Evolutionary conservation across 805 yeast genomes (phyloP).

Genomic region (Pichia deserticola): DNA sequence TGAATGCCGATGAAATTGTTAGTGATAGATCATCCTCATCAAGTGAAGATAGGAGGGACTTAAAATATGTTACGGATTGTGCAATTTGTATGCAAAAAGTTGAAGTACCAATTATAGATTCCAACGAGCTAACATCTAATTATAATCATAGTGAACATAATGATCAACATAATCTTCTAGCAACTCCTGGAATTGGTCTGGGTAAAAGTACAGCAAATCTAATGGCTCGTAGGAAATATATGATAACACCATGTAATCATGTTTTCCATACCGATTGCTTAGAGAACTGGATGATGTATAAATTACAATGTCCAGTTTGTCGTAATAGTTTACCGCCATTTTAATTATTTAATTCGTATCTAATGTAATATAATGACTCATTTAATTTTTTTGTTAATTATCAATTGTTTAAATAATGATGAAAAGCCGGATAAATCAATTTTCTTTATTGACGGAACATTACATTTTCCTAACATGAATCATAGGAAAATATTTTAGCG

Average conservation of each 20-base stretch:
- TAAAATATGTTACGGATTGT: conserved; percentile 58
- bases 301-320: conserved; percentile 91
- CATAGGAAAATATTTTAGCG: too few relatives aligned
- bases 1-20: conserved; percentile 20
- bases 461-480: too few relatives aligned
- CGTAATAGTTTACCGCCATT: conserved; percentile 79
- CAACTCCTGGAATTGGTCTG: conserved; percentile 3
- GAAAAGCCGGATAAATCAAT: too few relatives aligned
- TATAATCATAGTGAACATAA: conserved; percentile 10
- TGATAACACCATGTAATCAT: conserved; percentile 90
- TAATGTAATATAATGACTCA: too few relatives aligned
- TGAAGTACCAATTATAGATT: conserved; percentile 43
- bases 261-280: conserved; percentile 85
- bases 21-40: conserved; percentile 14
- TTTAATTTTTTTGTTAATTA: background rate
- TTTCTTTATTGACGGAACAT: too few relatives aligned
- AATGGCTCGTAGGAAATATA: conserved; percentile 40
- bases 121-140: background rate
- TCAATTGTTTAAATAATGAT: too few relatives aligned
- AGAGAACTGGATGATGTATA: conserved; percentile 89
- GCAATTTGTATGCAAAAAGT: conserved; percentile 84
- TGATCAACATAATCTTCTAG: background rate
- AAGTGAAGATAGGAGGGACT: conserved; percentile 21
- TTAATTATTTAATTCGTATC: conserved; percentile 22
- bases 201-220: conserved; percentile 16